A percentile compares a stretch with the other conserved stretches of the same genome.
These are phyloP conservation scores for Salix exigua DNA, from an alignment of 345 rosid genomes.

Conservation along the genomic window DNA sequence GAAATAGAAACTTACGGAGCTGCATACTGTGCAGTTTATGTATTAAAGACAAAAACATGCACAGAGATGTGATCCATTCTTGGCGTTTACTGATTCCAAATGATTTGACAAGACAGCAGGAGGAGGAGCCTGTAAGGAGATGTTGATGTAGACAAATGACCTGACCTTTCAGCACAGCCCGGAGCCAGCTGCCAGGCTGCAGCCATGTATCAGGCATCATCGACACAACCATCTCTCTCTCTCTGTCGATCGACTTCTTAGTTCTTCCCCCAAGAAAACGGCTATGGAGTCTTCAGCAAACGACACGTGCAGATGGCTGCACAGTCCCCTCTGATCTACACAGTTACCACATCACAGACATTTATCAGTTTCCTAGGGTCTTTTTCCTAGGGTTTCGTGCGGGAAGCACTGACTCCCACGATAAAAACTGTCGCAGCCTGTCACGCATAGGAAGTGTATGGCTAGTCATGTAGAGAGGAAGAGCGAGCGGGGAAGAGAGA, in stretches of 20 bases:
- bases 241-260: background rate
- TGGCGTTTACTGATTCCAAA: slow-evolving; percentile 12
- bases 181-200: background rate
- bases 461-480: background rate
- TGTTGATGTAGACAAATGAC: slow-evolving; percentile 41
- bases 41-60: background rate
- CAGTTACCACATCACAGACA: background rate
- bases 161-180: slow-evolving; percentile 32
- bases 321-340: background rate
- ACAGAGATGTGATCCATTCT: background rate
- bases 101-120: slow-evolving; percentile 48
- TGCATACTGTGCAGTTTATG: background rate
- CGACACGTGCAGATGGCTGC: slow-evolving; percentile 24
- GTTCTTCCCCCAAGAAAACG: slow-evolving; percentile 13
- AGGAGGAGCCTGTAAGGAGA: slow-evolving; percentile 35
- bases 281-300: background rate
- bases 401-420: slow-evolving; percentile 42
- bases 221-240: background rate
- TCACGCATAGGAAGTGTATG: background rate
- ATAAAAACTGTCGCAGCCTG: slow-evolving; percentile 21
- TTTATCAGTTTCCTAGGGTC: background rate
- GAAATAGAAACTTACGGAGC: too few species aligned
- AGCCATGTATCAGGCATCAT: background rate
- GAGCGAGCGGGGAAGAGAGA: background rate
- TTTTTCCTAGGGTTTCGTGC: background rate